phyloP scores from a whole-genome alignment of 345 rosid genomes.

The Citrus reticulata region DNA sequence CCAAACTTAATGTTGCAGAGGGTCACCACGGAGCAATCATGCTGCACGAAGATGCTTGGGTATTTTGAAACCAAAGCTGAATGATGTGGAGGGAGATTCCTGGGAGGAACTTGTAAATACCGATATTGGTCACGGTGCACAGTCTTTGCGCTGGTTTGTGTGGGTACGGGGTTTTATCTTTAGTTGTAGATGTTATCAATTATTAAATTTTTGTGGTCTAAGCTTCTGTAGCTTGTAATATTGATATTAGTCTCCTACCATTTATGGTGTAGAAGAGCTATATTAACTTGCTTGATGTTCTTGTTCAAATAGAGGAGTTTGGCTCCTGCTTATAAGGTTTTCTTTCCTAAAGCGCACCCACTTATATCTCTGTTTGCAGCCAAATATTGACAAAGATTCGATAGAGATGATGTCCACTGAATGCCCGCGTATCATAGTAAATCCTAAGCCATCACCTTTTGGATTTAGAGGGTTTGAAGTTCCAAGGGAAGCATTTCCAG shows the following conservation, averaged over 20 bases:
- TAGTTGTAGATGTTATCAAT: neutral
- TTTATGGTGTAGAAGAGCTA: neutral
- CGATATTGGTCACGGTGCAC: conserved; percentile 73
- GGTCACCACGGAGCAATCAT: conserved; percentile 65
- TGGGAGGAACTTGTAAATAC: conserved; percentile 86
- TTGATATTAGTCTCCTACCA: neutral
- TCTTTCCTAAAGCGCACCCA: neutral
- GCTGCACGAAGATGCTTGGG: conserved; percentile 67
- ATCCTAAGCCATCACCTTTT: conserved; percentile 71
- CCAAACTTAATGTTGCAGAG: conserved; percentile 80
- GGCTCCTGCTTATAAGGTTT: neutral
- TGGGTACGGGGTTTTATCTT: conserved; percentile 52
- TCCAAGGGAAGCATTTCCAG: conserved; percentile 62
- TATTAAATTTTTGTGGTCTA: neutral
- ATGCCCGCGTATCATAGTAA: conserved; percentile 74
- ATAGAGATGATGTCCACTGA: conserved; percentile 51
- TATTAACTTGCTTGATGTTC: neutral
- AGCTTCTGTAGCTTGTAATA: neutral
- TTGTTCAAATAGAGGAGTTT: neutral
- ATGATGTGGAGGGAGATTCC: conserved; percentile 61
- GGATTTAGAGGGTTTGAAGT: conserved; percentile 44
- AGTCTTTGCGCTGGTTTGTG: conserved; percentile 81
- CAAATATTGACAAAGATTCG: conserved; percentile 60
- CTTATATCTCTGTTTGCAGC: conserved; percentile 37
- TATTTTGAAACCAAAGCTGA: conserved; percentile 72